Percentiles rank a stretch among this genome's conserved stretches.
Conservation (phyloP, 2,329 filamentous ascomycete genomes). For the Colletotrichum noveboracense region DNA sequence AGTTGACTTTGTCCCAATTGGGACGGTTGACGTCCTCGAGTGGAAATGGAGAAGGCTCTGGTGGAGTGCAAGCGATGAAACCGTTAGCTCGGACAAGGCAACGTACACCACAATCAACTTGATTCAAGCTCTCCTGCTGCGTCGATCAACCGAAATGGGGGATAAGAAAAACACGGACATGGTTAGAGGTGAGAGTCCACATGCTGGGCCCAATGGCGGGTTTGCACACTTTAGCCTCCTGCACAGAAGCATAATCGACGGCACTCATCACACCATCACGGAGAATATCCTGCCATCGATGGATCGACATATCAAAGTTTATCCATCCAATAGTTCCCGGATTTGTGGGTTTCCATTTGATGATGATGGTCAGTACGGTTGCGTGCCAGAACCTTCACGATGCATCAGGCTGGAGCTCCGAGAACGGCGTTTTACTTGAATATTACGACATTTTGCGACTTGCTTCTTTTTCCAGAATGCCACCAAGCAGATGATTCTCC, state of each 20-base stretch:
- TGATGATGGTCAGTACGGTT: neutral
- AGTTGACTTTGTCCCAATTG: neutral
- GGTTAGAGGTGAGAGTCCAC: neutral
- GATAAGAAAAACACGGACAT: neutral
- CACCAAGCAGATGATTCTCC: neutral
- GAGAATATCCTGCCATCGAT: neutral
- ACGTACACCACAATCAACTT: conserved; percentile 13
- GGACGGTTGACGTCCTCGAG: neutral
- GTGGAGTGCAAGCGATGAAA: conserved; percentile 7
- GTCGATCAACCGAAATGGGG: conserved; percentile 9
- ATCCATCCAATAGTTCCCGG: neutral
- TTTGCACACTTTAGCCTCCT: neutral
- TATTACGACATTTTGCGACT: neutral
- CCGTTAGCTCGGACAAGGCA: conserved; percentile 3
- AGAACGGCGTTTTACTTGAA: neutral
- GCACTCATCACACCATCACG: neutral
- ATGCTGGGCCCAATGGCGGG: neutral
- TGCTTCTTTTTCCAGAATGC: neutral
- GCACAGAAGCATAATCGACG: conserved; percentile 6
- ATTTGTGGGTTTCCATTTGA: neutral
- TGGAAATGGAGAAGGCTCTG: neutral
- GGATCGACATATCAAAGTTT: conserved; percentile 4
- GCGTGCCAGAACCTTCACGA: neutral
- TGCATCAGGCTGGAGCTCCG: neutral
- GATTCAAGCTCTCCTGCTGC: neutral